A percentile compares a stretch with the other conserved stretches of the same genome.
These are phyloP conservation scores for Solanum chiquidenum DNA, from an alignment of 257 asterid genomes.

Conservation along the genomic window DNA sequence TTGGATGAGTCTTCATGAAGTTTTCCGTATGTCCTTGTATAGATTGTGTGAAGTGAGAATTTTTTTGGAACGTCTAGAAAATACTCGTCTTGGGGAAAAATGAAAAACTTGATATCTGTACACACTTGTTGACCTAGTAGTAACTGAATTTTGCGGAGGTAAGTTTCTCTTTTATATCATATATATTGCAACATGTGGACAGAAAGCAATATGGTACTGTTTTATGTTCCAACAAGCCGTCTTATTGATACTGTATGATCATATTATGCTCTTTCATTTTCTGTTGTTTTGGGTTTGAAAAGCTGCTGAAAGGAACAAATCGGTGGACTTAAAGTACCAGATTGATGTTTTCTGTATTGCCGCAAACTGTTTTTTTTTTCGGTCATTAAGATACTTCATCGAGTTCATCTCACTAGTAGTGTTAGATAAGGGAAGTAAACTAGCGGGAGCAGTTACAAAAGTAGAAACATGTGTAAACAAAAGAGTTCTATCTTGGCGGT, in stretches of 20 bases:
- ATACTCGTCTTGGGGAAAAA: background rate
- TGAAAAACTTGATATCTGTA: background rate
- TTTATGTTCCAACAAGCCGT: background rate
- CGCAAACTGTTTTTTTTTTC: background rate
- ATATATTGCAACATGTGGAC: background rate
- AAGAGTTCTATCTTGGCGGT: background rate
- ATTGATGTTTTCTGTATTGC: background rate
- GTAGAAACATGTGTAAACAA: background rate
- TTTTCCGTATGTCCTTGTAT: background rate
- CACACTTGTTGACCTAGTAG: background rate
- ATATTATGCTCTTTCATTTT: background rate
- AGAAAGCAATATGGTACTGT: background rate
- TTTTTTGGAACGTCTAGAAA: background rate
- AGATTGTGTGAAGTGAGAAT: background rate
- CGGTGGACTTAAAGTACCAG: background rate
- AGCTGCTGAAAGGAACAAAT: background rate
- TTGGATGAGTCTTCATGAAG: background rate
- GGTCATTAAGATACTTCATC: background rate
- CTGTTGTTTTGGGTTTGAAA: background rate
- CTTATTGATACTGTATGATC: background rate
- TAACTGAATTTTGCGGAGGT: background rate
- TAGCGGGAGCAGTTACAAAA: background rate
- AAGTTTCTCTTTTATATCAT: background rate
- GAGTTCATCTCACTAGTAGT: background rate
- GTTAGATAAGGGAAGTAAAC: background rate